A percentile compares a stretch with the other conserved stretches of the same genome.
Evolutionary conservation across 202 grass and related monocot species (phyloP).

Genomic region (Elaeis oleifera): DNA sequence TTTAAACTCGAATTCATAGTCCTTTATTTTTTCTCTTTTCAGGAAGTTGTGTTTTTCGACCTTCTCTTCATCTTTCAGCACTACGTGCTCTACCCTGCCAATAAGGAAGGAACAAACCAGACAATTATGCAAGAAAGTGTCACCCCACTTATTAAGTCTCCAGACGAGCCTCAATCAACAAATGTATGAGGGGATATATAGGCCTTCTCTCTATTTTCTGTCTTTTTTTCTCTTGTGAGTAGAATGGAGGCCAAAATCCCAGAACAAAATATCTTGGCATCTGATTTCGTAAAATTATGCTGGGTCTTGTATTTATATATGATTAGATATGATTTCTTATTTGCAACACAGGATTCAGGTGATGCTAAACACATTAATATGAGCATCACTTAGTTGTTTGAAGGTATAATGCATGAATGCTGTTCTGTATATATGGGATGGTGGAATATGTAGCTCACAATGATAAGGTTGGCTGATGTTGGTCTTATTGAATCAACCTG

Average conservation of each 20-base stretch:
- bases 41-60: conserved; percentile 89
- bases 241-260: no score
- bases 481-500: no score
- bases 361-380: not conserved
- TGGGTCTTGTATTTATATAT: no score
- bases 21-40: conserved; percentile 22
- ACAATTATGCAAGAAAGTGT: conserved; percentile 53
- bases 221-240: not conserved
- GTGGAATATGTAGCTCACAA: no score
- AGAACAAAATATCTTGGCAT: no score
- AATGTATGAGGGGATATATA: not conserved
- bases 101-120: conserved; percentile 42
- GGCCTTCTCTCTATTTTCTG: not conserved
- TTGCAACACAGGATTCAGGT: no score
- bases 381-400: not conserved
- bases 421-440: not conserved
- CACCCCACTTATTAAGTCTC: conserved; percentile 53
- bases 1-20: no score
- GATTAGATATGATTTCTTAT: no score
- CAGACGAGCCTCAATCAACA: conserved; percentile 51
- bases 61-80: conserved; percentile 85
- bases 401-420: not conserved
- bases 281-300: no score
- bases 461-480: no score
- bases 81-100: conserved; percentile 74